A percentile compares a stretch with the other conserved stretches of the same genome.
These are phyloP conservation scores for Sporothrix dimorphospora DNA, from an alignment of 2,329 filamentous ascomycete genomes.

Conservation along the genomic window DNA sequence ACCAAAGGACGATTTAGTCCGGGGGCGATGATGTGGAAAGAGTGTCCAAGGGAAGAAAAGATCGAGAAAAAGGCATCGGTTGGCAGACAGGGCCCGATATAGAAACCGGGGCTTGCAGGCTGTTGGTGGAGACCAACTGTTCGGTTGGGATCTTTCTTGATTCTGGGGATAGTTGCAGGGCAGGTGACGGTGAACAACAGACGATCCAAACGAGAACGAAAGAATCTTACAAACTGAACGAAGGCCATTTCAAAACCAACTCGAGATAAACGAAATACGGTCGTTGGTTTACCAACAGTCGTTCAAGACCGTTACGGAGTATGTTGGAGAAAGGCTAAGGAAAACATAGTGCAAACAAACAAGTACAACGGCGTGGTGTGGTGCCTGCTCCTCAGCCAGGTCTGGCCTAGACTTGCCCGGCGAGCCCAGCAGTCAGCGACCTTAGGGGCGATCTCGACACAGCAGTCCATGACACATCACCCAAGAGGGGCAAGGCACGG, in stretches of 20 bases:
- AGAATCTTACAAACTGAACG: background rate
- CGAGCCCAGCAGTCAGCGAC: background rate
- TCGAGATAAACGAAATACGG: background rate
- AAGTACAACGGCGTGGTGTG: background rate
- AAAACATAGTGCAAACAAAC: slow-evolving; percentile 2
- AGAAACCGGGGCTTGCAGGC: background rate
- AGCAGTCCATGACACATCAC: slow-evolving; percentile 18
- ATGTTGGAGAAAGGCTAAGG: background rate
- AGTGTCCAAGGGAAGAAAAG: slow-evolving; percentile 11
- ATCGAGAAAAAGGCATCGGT: background rate
- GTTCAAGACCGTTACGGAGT: background rate
- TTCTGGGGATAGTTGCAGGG: background rate
- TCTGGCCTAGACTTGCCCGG: background rate
- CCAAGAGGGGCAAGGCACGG: slow-evolving; percentile 6
- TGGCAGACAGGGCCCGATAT: background rate
- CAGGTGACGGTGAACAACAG: background rate
- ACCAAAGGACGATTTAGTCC: slow-evolving; percentile 10
- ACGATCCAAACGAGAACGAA: background rate
- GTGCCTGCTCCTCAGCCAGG: background rate
- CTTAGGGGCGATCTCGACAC: background rate
- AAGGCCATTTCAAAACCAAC: background rate
- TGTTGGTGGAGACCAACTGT: background rate
- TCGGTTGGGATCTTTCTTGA: background rate
- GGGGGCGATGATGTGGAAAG: background rate
- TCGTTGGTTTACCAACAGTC: background rate